Percentiles rank a stretch among this genome's conserved stretches.
Evolutionary conservation across 1,284 basidiomycete genomes (phyloP).

Genomic region (Naganishia albida): DNA sequence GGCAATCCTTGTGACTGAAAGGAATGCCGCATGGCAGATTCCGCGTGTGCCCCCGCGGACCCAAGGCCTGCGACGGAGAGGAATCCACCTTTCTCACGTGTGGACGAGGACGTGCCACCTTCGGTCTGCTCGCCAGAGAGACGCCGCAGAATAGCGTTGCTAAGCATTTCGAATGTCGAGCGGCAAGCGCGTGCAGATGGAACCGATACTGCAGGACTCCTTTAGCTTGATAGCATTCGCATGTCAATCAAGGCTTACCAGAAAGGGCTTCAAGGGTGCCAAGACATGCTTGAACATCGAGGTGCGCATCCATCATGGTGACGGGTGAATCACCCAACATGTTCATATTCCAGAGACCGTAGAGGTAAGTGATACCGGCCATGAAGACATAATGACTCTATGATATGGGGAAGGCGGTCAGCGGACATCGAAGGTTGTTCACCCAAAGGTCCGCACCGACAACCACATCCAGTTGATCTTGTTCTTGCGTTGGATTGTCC

Average conservation of each 20-base stretch:
- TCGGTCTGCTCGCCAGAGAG: slow-evolving; percentile 38
- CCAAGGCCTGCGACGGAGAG: slow-evolving; percentile 11
- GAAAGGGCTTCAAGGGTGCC: slow-evolving; percentile 53
- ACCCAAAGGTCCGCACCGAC: slow-evolving; percentile 43
- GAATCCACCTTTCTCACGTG: background rate
- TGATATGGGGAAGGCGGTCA: background rate
- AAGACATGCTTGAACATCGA: slow-evolving; percentile 54
- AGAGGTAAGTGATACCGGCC: slow-evolving; percentile 55
- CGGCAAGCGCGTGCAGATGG: slow-evolving; percentile 53
- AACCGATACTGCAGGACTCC: slow-evolving; percentile 45
- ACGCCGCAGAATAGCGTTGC: slow-evolving; percentile 50
- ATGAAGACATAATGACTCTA: slow-evolving; percentile 43
- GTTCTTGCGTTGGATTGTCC: slow-evolving; percentile 54
- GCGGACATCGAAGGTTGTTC: background rate
- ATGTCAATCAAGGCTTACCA: slow-evolving; percentile 42
- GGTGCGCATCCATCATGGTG: slow-evolving; percentile 51
- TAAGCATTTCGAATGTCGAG: slow-evolving; percentile 50
- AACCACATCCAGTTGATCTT: slow-evolving; percentile 56
- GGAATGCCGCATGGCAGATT: slow-evolving; percentile 35
- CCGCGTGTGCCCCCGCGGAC: slow-evolving; percentile 24
- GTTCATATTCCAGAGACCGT: slow-evolving; percentile 55
- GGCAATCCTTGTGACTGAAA: slow-evolving; percentile 41
- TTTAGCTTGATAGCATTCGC: background rate
- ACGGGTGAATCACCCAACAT: slow-evolving; percentile 50
- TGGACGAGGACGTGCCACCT: background rate